phyloP scores from a whole-genome alignment of 2,329 filamentous ascomycete species.

The Madurella fahalii region DNA sequence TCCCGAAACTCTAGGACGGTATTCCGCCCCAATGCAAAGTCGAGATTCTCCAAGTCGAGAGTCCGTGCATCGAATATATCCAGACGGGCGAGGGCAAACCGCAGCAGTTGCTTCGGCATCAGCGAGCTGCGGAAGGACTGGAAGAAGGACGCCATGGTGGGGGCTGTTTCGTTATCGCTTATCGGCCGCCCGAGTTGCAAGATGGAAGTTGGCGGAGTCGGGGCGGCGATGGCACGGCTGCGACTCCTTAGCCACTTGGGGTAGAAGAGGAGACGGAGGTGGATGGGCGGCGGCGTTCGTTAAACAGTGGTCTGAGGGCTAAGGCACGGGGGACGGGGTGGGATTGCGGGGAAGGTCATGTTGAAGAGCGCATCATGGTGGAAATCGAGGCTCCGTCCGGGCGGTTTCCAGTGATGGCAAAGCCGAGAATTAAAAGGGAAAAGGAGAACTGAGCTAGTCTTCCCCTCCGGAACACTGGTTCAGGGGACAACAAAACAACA shows the following conservation, averaged over 20 bases:
- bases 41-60: slow-evolving; percentile 79
- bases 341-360: slow-evolving; percentile 24
- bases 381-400: slow-evolving; percentile 4
- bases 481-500: background rate
- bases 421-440: background rate
- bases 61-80: slow-evolving; percentile 86
- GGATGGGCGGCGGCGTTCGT: background rate
- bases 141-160: slow-evolving; percentile 66
- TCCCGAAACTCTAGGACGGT: slow-evolving; percentile 83
- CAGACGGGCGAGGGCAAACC: slow-evolving; percentile 77
- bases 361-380: slow-evolving; percentile 20
- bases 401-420: background rate
- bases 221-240: background rate
- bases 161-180: slow-evolving; percentile 3
- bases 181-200: background rate
- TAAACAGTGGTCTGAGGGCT: slow-evolving; percentile 10
- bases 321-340: slow-evolving; percentile 7
- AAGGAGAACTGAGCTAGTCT: background rate
- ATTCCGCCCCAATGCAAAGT: slow-evolving; percentile 75
- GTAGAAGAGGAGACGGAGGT: background rate
- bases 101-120: slow-evolving; percentile 84
- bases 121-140: slow-evolving; percentile 61
- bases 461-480: background rate
- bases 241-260: background rate
- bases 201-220: background rate